phyloP scores from a whole-genome alignment of 2,329 filamentous ascomycete species.

The Penicillium polonicum region DNA sequence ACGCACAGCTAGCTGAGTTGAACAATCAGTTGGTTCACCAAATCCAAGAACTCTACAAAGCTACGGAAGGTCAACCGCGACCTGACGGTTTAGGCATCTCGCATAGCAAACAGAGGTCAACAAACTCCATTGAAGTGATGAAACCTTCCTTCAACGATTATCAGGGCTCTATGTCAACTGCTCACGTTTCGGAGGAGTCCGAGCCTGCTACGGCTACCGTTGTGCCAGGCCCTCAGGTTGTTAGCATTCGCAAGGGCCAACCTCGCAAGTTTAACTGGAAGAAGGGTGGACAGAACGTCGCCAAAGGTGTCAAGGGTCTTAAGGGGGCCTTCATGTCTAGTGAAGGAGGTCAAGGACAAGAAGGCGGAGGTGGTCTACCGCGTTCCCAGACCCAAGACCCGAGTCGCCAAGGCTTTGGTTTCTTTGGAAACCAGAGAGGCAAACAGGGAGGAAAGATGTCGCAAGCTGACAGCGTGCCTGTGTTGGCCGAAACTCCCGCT shows the following conservation, averaged over 20 bases:
- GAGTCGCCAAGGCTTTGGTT: constrained; percentile 64
- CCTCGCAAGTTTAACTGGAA: constrained; percentile 99
- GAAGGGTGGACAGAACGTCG: constrained; percentile 89
- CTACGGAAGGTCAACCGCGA: constrained; percentile 48
- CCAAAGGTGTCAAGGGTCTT: constrained; percentile 92
- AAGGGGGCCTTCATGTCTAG: constrained; percentile 83
- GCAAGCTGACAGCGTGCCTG: constrained; percentile 46
- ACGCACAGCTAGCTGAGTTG: constrained; percentile 87
- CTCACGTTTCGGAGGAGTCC: constrained; percentile 61
- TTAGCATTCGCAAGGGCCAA: constrained; percentile 92
- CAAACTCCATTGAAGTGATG: constrained; percentile 44
- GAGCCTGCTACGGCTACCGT: constrained; percentile 59
- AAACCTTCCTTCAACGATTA: constrained; percentile 51
- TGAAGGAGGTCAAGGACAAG: constrained; percentile 46
- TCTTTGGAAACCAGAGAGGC: constrained; percentile 59
- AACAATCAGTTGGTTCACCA: constrained; percentile 94
- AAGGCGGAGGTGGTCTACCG: constrained; percentile 32
- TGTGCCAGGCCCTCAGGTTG: constrained; percentile 78
- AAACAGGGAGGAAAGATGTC: constrained; percentile 44
- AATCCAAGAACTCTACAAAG: constrained; percentile 90
- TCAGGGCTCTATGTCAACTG: constrained; percentile 57
- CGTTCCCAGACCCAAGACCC: constrained; percentile 46
- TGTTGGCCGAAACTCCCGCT: constrained; percentile 38
- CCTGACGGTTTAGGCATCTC: constrained; percentile 61
- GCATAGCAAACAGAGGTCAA: constrained; percentile 53